Evolutionary conservation across 2,329 filamentous ascomycete genomes (phyloP), one percentile per base, ranked within the genome.

Genomic region (Sporothrix dimorphospora): DNA sequence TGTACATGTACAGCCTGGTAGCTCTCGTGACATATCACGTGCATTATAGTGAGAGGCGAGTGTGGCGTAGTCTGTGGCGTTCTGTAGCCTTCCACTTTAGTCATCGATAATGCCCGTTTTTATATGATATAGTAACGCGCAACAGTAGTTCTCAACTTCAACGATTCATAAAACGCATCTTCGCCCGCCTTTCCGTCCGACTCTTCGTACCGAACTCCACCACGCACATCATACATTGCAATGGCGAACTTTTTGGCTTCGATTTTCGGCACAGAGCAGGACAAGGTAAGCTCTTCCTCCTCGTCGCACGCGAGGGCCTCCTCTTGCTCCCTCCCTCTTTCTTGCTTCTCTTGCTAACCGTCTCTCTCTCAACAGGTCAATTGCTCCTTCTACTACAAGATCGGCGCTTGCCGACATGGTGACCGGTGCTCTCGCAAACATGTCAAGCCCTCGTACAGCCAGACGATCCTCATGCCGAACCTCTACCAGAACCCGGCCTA

Each of bases 361-460:
- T 14, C 12, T 16, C 38, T 47, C 11, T 40, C 38, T 27, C 12
- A 24, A 67, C 78, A 79, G 78, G 94, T 98, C 86, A 98, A 98
- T 89, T 98, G 96, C 89, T 96, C 92, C 72, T 99, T 99, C 89
- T 99, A 99, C 90, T 94, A 98, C 92, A 99, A 99, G 87, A 99
- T 99, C 83, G 96, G 96, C 81, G 96, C 96, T 71, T 99, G 96
- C 87, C 92, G 96, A 75, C 96, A 99, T 87, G 96, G 96, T 81
- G 96, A 99, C 85, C 93, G 96, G 80, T 99, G 96, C 88, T 97
- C 93, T 74, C 91, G 96, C 78, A 99, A 99, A 84, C 96, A 99
- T 84, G 96, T 99, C 86, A 99, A 99, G 86, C 96, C 96, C 0
- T 97, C 94, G 27, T 99, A 99, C 89, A 92, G 89, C 75, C 96